phyloP scores from a whole-genome alignment of 805 yeast species.

The Metschnikowia colocasiae region DNA sequence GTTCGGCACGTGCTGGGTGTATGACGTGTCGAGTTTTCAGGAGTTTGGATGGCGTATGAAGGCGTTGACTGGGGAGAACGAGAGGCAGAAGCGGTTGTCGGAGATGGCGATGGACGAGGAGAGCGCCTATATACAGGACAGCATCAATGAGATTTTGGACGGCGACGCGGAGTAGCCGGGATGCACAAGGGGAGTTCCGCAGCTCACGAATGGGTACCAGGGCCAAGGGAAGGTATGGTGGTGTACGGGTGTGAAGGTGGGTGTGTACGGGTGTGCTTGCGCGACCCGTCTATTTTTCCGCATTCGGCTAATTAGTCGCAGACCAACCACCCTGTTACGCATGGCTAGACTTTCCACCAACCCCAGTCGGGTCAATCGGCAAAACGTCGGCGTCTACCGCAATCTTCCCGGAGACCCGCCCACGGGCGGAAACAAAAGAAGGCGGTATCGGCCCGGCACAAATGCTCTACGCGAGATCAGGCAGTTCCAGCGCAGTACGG shows the following conservation, averaged over 20 bases:
- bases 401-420: constrained; percentile 57
- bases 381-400: constrained; percentile 37
- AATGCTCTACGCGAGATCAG: constrained; percentile 66
- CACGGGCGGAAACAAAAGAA: constrained; percentile 21
- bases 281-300: background rate
- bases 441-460: constrained; percentile 59
- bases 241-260: too few species aligned
- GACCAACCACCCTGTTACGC: background rate
- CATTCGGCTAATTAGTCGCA: constrained; percentile 1
- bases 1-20: constrained; percentile 76
- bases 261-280: background rate
- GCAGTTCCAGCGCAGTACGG: constrained; percentile 64
- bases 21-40: constrained; percentile 62
- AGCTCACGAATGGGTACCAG: too few species aligned
- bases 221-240: too few species aligned
- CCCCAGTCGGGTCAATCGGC: constrained; percentile 3
- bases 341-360: constrained; percentile 18
- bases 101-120: constrained; percentile 56
- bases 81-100: constrained; percentile 46
- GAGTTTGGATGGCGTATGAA: constrained; percentile 75
- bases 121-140: constrained; percentile 52
- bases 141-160: constrained; percentile 47
- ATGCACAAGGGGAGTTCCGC: too few species aligned
- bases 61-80: constrained; percentile 62
- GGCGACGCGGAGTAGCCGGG: constrained; percentile 22